These are phyloP conservation scores for Gentiana macrophylla DNA, from an alignment of 257 asterid species.

Conservation along the genomic window DNA sequence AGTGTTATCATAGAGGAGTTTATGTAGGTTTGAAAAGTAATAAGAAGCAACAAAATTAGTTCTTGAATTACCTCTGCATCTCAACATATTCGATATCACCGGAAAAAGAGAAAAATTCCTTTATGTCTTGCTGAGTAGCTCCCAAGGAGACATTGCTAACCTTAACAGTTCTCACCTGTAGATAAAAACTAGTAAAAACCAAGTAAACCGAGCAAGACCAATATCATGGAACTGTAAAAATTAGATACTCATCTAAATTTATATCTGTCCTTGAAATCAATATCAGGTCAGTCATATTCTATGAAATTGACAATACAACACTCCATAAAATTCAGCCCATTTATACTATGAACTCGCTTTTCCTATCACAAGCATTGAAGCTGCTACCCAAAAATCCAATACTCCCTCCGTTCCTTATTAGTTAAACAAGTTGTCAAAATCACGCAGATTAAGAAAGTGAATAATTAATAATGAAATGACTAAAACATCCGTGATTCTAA, in stretches of 20 bases:
- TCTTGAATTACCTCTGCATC: slow-evolving; percentile 49
- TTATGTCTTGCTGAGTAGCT: slow-evolving; percentile 72
- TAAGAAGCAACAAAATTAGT: slow-evolving; percentile 8
- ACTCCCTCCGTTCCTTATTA: no score
- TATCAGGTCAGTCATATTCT: no score
- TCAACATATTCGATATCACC: slow-evolving; percentile 95
- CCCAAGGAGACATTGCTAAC: slow-evolving; percentile 84
- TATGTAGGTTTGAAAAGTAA: not conserved
- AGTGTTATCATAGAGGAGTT: not conserved
- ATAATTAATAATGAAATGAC: no score
- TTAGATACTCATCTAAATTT: not conserved
- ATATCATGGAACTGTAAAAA: not conserved
- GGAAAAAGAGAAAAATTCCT: slow-evolving; percentile 90
- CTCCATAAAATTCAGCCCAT: no score
- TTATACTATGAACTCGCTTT: no score
- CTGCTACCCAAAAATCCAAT: no score
- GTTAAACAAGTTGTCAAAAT: no score
- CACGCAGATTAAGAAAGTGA: no score
- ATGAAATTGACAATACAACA: no score
- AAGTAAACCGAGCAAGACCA: not conserved
- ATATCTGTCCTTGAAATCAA: no score
- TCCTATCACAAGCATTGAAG: no score
- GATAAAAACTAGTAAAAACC: slow-evolving; percentile 4
- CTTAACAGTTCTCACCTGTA: slow-evolving; percentile 67
- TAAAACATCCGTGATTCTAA: no score